phyloP scores from a whole-genome alignment of 169 alveolate species.

The Plasmodium knowlesi region DNA sequence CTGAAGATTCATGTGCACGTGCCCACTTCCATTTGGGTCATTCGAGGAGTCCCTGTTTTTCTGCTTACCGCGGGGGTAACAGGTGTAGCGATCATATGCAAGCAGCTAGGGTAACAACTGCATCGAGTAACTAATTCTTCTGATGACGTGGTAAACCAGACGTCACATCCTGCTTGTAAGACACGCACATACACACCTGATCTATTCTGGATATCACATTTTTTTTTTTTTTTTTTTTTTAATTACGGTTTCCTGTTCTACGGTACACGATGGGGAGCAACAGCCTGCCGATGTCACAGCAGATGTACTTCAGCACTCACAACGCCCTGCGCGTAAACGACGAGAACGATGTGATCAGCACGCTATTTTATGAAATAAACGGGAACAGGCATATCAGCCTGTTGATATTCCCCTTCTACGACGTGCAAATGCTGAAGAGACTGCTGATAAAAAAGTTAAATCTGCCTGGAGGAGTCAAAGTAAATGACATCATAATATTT shows the following conservation, averaged over 20 bases:
- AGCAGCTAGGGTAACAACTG: background rate
- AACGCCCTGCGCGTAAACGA: conserved; percentile 85
- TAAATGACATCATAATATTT: conserved; percentile 86
- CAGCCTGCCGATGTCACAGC: conserved; percentile 86
- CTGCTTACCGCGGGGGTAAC: background rate
- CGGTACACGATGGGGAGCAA: conserved; percentile 58
- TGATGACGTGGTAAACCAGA: background rate
- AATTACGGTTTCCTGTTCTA: background rate
- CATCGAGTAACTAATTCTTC: background rate
- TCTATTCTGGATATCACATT: background rate
- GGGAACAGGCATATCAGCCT: conserved; percentile 87
- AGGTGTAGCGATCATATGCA: background rate
- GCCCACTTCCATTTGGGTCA: background rate
- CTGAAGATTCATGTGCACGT: background rate
- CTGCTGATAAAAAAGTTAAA: conserved; percentile 88
- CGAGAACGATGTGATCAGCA: conserved; percentile 84
- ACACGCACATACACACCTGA: background rate
- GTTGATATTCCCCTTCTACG: conserved; percentile 90
- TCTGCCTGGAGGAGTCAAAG: conserved; percentile 84
- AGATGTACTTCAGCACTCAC: conserved; percentile 89
- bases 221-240: background rate
- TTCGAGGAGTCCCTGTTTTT: background rate
- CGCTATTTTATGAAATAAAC: conserved; percentile 86
- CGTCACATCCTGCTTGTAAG: background rate
- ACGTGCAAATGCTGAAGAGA: conserved; percentile 90